Conservation (phyloP, 345 rosid species). For the Hibiscus tridactylites region DNA sequence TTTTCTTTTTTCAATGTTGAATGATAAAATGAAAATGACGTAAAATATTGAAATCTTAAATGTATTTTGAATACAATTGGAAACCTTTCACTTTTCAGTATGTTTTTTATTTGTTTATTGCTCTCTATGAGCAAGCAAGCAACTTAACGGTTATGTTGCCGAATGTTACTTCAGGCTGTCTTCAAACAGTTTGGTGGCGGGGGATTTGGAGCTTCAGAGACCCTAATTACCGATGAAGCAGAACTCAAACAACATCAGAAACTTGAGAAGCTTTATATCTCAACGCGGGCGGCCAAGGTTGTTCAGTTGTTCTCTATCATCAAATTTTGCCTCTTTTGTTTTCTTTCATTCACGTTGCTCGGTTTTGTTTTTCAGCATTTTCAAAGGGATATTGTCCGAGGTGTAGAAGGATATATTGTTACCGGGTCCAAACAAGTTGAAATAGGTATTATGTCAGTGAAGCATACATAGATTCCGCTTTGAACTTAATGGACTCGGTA, state of each 20-base stretch:
- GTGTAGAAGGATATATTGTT: constrained; percentile 80
- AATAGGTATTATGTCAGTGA: constrained; percentile 42
- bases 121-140: not conserved
- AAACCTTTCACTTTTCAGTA: not conserved
- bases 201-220: constrained; percentile 82
- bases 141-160: constrained; percentile 12
- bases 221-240: constrained; percentile 56
- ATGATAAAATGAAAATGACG: not conserved
- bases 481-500: not conserved
- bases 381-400: constrained; percentile 90
- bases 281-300: constrained; percentile 92
- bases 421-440: constrained; percentile 91
- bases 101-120: constrained; percentile 4
- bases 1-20: not conserved
- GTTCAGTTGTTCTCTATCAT: constrained; percentile 5
- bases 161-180: constrained; percentile 57
- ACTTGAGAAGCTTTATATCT: constrained; percentile 84
- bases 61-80: constrained; percentile 7
- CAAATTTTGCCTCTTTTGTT: not conserved
- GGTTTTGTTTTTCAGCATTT: constrained; percentile 52
- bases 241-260: constrained; percentile 77
- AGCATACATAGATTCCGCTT: not conserved
- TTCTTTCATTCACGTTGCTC: not conserved
- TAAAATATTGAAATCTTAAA: not conserved
- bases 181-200: constrained; percentile 85